Evolutionary conservation across 2,329 filamentous ascomycete genomes (phyloP), one percentile per base, ranked within the genome.

Genomic region (Emergomyces pasteurianus): DNA sequence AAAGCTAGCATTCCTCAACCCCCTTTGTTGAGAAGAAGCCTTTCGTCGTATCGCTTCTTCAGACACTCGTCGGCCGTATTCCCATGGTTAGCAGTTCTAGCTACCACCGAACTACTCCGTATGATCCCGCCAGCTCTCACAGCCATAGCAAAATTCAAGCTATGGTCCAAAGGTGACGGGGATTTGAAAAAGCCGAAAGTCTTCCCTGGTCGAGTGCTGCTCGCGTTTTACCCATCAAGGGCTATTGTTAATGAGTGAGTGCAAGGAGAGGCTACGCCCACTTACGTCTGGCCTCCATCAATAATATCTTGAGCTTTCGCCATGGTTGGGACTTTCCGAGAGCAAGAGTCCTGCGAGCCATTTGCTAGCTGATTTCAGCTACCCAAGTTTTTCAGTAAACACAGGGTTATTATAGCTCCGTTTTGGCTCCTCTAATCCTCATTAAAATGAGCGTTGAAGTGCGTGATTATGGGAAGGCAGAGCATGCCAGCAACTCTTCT

Each of bases 381-480:
- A 40, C n/a, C 34, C n/a, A 38, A 26, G 3, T 6, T 16, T 40
- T 23, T 9, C 3, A 26, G 34, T 12, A 26, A 54, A 54, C 23
- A n/a, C 1, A 16, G 23, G 23, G 10, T 3, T 50, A 8, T 6
- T 28, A 50, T 31, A 50, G 6, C 9, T 18, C 16, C 16, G 4
- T 16, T 28, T 18, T 34, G 18, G 28, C 34, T 53, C n/a, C 18
- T 34, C 12, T 28, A 36, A 34, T 28, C 10, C 34, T 26, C 21
- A 38, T 53, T 62, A 65, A 42, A 34, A 75, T 75, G 73, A 73
- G 69, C 58, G 63, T 70, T 42, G 65, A 70, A 58, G 65, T 69
- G 18, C 63, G 67, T 42, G 72, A 75, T 59, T 71, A 74, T 64
- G 71, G 69, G 28, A 65, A 66, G 16, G 58, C 21, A 34, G 65